Conservation (phyloP, 2,329 filamentous ascomycete species). For the Ophiosphaerella herpotricha region DNA sequence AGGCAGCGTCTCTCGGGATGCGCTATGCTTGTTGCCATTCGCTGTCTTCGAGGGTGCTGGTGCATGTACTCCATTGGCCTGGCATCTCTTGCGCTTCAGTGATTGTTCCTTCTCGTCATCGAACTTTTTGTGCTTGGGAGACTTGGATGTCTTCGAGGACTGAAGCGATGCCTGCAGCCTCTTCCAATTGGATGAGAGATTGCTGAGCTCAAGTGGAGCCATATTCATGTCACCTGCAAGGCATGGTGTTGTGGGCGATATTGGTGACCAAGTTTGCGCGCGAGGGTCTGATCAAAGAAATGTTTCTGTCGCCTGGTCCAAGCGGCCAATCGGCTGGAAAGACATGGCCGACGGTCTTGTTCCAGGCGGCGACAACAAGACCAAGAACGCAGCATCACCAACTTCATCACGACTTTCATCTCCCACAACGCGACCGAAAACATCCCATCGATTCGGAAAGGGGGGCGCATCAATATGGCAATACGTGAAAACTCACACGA, state of each 20-base stretch:
- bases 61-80: slow-evolving; percentile 22
- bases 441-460: slow-evolving; percentile 14
- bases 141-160: slow-evolving; percentile 39
- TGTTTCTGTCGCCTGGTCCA: slow-evolving; percentile 25
- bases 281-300: slow-evolving; percentile 20
- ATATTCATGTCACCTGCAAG: slow-evolving; percentile 34
- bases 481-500: slow-evolving; percentile 60
- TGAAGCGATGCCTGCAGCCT: slow-evolving; percentile 67
- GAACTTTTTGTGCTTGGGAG: slow-evolving; percentile 29
- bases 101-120: slow-evolving; percentile 29
- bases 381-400: slow-evolving; percentile 25
- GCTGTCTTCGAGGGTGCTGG: slow-evolving; percentile 25
- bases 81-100: slow-evolving; percentile 43
- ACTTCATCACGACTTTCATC: slow-evolving; percentile 38
- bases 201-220: slow-evolving; percentile 47
- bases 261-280: slow-evolving; percentile 17
- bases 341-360: slow-evolving; percentile 4
- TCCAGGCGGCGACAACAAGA: slow-evolving; percentile 30
- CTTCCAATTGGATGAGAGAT: slow-evolving; percentile 71
- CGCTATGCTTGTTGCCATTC: slow-evolving; percentile 39
- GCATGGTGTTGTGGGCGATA: slow-evolving; percentile 25
- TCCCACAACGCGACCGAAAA: slow-evolving; percentile 31
- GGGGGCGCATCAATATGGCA: slow-evolving; percentile 52
- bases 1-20: slow-evolving; percentile 19
- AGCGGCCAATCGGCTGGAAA: slow-evolving; percentile 11